phyloP scores from a whole-genome alignment of 2,329 filamentous ascomycete species.

The Colletotrichum incanum region DNA sequence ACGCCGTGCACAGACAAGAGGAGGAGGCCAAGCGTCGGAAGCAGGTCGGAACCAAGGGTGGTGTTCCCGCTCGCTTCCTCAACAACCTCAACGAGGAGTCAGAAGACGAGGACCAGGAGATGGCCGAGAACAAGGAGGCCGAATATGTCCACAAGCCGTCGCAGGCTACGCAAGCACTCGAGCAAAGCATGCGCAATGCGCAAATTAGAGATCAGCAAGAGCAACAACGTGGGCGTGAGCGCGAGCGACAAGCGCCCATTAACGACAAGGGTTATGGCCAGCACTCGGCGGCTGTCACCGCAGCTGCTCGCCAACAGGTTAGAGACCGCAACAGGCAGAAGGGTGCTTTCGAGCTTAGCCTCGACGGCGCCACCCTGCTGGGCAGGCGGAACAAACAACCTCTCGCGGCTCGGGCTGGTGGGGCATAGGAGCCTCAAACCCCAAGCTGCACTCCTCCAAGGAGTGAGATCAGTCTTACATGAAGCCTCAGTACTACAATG shows the following conservation, averaged over 20 bases:
- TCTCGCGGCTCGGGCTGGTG: conserved; percentile 58
- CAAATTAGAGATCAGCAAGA: conserved; percentile 77
- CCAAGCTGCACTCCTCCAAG: conserved; percentile 24
- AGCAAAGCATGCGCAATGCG: conserved; percentile 89
- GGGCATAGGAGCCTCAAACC: conserved; percentile 42
- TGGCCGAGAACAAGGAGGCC: conserved; percentile 75
- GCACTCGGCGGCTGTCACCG: conserved; percentile 87
- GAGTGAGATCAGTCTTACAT: neutral
- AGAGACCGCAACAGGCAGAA: conserved; percentile 77
- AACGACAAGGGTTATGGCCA: conserved; percentile 85
- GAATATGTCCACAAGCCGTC: conserved; percentile 63
- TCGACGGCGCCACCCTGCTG: conserved; percentile 91
- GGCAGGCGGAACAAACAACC: conserved; percentile 77
- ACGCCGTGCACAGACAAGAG: conserved; percentile 96
- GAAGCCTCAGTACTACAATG: neutral
- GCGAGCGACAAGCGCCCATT: conserved; percentile 58
- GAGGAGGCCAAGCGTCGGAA: conserved; percentile 95
- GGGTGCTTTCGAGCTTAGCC: conserved; percentile 90
- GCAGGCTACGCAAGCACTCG: conserved; percentile 76
- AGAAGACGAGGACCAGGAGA: conserved; percentile 71
- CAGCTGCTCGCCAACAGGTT: conserved; percentile 87
- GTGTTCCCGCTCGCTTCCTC: conserved; percentile 65
- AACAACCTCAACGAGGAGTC: conserved; percentile 80
- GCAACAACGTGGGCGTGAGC: conserved; percentile 63
- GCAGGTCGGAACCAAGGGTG: conserved; percentile 82